These are phyloP conservation scores for Neopestalotiopsis sp. DNA, from an alignment of 2,329 filamentous ascomycete species.

Conservation along the genomic window DNA sequence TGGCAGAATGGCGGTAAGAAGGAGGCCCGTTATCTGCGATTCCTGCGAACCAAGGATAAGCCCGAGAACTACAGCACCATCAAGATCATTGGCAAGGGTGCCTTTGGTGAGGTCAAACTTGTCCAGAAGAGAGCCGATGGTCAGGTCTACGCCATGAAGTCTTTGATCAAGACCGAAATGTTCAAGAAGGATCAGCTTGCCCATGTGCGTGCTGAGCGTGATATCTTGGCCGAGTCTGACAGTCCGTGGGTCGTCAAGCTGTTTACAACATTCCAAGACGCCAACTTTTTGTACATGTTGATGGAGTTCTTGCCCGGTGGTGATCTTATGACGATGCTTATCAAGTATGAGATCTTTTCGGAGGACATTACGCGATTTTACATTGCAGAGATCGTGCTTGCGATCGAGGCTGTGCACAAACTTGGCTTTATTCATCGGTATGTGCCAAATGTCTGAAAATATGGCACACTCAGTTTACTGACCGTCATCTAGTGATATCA, in stretches of 20 bases:
- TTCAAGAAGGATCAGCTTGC: slow-evolving; percentile 99
- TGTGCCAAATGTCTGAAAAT: neutral
- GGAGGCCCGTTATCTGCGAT: slow-evolving; percentile 91
- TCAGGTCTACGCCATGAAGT: slow-evolving; percentile 98
- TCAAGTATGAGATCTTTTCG: slow-evolving; percentile 99
- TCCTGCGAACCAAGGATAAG: slow-evolving; percentile 90
- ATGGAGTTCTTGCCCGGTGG: slow-evolving; percentile 99
- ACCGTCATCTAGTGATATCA: slow-evolving; percentile 78
- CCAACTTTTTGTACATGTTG: slow-evolving; percentile 95
- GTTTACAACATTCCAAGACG: slow-evolving; percentile 96
- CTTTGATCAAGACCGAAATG: slow-evolving; percentile 98
- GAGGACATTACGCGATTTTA: slow-evolving; percentile 99
- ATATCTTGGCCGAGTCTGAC: slow-evolving; percentile 98
- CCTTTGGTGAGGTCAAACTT: slow-evolving; percentile 96
- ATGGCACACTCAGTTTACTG: neutral
- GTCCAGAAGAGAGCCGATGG: slow-evolving; percentile 96
- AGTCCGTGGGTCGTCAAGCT: slow-evolving; percentile 99
- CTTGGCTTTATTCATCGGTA: slow-evolving; percentile 98
- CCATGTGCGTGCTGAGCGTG: slow-evolving; percentile 95
- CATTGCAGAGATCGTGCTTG: slow-evolving; percentile 96
- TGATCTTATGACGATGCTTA: slow-evolving; percentile 99
- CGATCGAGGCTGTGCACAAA: slow-evolving; percentile 98
- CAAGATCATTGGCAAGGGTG: slow-evolving; percentile 99
- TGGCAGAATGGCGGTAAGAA: slow-evolving; percentile 84
- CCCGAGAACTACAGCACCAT: slow-evolving; percentile 94